A percentile compares a stretch with the other conserved stretches of the same genome.
Evolutionary conservation across 1,139 yeast species (phyloP).

Genomic region (Hemisphaericaspora xylofermentans): DNA sequence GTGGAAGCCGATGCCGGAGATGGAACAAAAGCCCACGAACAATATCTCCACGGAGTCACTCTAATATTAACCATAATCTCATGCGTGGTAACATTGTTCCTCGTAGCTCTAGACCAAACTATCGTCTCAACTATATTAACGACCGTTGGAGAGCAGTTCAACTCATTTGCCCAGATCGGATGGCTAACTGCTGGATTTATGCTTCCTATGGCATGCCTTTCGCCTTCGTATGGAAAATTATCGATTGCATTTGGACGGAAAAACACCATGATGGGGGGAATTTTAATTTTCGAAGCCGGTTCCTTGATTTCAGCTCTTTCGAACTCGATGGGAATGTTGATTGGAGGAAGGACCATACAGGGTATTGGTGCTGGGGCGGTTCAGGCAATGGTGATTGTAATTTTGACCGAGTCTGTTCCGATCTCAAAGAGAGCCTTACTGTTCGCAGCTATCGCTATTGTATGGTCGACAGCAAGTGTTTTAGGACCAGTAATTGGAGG

Average conservation of each 20-base stretch:
- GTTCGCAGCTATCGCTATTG: conserved; percentile 48
- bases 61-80: conserved; percentile 44
- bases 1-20: conserved; percentile 45
- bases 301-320: conserved; percentile 62
- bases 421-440: conserved; percentile 56
- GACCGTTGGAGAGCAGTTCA: conserved; percentile 53
- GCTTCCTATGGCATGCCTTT: conserved; percentile 57
- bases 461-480: conserved; percentile 53
- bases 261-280: conserved; percentile 45
- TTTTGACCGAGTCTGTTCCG: conserved; percentile 61
- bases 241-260: conserved; percentile 65
- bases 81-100: conserved; percentile 50
- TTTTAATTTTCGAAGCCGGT: conserved; percentile 60
- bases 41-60: conserved; percentile 44
- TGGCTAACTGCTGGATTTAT: conserved; percentile 64
- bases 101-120: conserved; percentile 68
- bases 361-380: conserved; percentile 78
- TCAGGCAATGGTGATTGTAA: conserved; percentile 56
- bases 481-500: conserved; percentile 73
- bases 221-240: conserved; percentile 61
- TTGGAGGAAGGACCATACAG: conserved; percentile 69
- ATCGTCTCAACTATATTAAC: conserved; percentile 60
- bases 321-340: conserved; percentile 55
- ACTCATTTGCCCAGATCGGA: conserved; percentile 53
- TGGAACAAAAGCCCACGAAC: conserved; percentile 51